Conservation (phyloP, 139 green algal species). For the Pseudopediastrum boryanum region DNA sequence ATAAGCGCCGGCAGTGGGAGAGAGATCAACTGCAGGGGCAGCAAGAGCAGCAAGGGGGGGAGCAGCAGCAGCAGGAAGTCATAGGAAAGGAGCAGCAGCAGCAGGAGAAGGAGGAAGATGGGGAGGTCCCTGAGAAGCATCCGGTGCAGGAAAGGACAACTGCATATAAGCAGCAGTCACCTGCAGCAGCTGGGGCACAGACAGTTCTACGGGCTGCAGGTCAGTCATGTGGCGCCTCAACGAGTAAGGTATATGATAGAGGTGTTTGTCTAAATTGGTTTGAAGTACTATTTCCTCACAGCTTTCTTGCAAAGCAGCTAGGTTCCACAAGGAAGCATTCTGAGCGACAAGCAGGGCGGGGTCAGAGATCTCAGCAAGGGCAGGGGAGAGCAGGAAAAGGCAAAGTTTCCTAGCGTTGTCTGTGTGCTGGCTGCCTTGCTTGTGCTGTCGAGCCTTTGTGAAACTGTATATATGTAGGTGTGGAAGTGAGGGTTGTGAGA, state of each 20-base stretch:
- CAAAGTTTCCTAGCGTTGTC: no score
- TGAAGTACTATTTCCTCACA: constrained; percentile 39
- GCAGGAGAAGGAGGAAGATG: not conserved
- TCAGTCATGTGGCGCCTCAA: not conserved
- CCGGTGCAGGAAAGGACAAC: no score
- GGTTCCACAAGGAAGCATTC: no score
- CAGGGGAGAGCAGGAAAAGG: no score
- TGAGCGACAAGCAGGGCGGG: no score
- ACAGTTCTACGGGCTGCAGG: not conserved
- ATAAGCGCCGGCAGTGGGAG: constrained; percentile 42
- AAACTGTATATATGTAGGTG: no score
- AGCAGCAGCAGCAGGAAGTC: constrained; percentile 6
- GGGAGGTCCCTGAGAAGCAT: not conserved
- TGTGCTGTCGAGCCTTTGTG: no score
- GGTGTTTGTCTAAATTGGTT: constrained; percentile 29
- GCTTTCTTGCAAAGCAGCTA: no score
- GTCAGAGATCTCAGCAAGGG: no score
- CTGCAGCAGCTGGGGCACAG: not conserved
- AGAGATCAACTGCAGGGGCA: not conserved
- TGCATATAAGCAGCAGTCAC: not conserved
- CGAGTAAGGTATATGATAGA: constrained; percentile 38
- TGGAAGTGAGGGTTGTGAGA: no score
- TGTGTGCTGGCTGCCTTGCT: no score
- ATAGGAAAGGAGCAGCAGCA: constrained; percentile 2
- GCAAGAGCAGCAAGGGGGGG: not conserved